These are phyloP conservation scores for Paracoccidioides brasiliensis DNA, from an alignment of 2,329 filamentous ascomycete genomes.

Conservation along the genomic window DNA sequence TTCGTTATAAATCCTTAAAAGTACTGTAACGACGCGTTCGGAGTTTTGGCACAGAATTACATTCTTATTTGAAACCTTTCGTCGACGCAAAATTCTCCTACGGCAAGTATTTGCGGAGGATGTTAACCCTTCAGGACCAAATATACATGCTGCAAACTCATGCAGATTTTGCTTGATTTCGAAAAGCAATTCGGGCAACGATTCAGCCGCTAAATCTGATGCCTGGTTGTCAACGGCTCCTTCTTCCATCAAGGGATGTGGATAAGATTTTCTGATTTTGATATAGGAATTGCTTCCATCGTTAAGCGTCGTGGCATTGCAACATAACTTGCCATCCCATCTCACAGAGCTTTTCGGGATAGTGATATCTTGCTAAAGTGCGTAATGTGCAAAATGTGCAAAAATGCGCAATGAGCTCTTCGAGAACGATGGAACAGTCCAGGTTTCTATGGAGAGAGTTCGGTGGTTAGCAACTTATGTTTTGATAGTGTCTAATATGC, in stretches of 20 bases:
- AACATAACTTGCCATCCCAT: neutral
- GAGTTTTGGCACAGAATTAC: neutral
- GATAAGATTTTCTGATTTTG: neutral
- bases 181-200: neutral
- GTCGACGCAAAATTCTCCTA: neutral
- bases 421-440: neutral
- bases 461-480: neutral
- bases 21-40: neutral
- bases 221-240: too few relatives aligned
- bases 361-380: neutral
- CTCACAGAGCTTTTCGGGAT: neutral
- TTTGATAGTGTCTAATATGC: neutral
- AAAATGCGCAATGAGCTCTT: constrained; percentile 1
- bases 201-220: too few relatives aligned
- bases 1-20: neutral
- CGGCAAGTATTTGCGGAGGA: neutral
- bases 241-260: too few relatives aligned
- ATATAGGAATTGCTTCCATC: neutral
- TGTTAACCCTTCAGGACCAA: constrained; percentile 1
- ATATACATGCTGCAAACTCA: constrained; percentile 3
- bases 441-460: neutral
- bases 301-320: neutral
- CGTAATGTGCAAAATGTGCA: neutral
- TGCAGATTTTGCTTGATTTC: neutral
- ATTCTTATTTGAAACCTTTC: neutral